Conservation (phyloP, 2,329 filamentous ascomycete genomes). For the Sclerotinia spermophila region DNA sequence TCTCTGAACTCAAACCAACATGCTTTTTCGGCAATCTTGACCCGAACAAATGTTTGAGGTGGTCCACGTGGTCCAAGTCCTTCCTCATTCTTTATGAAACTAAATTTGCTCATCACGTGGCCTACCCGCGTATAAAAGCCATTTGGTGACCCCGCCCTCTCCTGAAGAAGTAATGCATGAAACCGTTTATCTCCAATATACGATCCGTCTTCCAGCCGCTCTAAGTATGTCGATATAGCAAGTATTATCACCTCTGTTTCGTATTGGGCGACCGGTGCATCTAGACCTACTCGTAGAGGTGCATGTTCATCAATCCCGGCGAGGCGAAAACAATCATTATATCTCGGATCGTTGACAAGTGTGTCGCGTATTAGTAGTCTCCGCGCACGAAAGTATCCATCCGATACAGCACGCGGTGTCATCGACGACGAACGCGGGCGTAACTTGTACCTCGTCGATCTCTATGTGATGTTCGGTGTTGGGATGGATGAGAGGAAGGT, state of each 20-base stretch:
- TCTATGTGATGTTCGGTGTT: background rate
- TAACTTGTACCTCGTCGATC: background rate
- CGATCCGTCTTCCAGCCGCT: background rate
- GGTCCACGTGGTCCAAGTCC: background rate
- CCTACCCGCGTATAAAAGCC: background rate
- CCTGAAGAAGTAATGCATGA: background rate
- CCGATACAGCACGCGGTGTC: background rate
- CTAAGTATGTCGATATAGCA: background rate
- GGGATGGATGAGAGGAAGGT: fast-evolving
- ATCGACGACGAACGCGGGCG: background rate
- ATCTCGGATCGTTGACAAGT: background rate
- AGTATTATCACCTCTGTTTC: background rate
- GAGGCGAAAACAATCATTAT: fast-evolving
- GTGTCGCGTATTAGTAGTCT: background rate
- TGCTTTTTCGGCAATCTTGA: background rate
- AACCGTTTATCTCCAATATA: background rate
- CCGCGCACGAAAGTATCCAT: background rate
- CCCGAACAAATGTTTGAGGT: background rate
- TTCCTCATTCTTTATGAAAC: background rate
- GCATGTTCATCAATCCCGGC: fast-evolving
- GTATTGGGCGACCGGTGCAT: background rate
- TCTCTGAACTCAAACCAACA: background rate
- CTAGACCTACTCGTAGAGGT: fast-evolving
- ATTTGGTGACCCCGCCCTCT: background rate
- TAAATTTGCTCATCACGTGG: fast-evolving